Conservation (phyloP, 2,329 filamentous ascomycete species). For the Plectosphaerella sp. region DNA sequence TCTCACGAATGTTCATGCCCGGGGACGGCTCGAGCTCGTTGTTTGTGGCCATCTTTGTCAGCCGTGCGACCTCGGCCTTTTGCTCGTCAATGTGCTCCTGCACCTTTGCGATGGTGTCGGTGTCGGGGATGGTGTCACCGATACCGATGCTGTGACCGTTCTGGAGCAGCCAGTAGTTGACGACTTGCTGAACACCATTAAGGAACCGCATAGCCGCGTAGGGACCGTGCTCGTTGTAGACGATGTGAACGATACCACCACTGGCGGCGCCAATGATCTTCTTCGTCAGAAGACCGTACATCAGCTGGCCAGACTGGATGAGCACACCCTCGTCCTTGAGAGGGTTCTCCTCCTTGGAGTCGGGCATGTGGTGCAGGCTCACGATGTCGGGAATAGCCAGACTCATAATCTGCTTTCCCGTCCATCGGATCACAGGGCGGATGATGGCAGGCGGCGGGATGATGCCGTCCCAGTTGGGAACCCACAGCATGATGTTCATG, state of each 20-base stretch:
- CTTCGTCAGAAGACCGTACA: slow-evolving; percentile 89
- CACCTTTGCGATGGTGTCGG: slow-evolving; percentile 76
- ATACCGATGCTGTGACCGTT: slow-evolving; percentile 98
- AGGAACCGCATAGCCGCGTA: slow-evolving; percentile 89
- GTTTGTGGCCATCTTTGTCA: slow-evolving; percentile 74
- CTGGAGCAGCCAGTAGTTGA: slow-evolving; percentile 96
- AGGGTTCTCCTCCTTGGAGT: slow-evolving; percentile 54
- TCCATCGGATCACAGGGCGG: slow-evolving; percentile 91
- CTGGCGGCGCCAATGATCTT: slow-evolving; percentile 87
- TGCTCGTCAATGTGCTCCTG: slow-evolving; percentile 75
- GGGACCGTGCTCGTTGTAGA: slow-evolving; percentile 90
- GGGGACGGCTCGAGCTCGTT: slow-evolving; percentile 89
- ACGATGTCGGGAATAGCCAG: slow-evolving; percentile 85
- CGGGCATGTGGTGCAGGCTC: slow-evolving; percentile 68
- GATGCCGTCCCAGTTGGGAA: slow-evolving; percentile 94
- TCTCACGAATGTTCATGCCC: slow-evolving; percentile 98
- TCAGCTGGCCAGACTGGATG: slow-evolving; percentile 80
- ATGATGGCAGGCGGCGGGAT: slow-evolving; percentile 91
- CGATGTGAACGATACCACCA: slow-evolving; percentile 90
- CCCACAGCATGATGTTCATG: slow-evolving; percentile 97
- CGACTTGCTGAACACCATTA: slow-evolving; percentile 89
- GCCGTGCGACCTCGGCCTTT: slow-evolving; percentile 73
- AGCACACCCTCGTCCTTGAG: slow-evolving; percentile 73
- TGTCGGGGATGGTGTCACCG: slow-evolving; percentile 93
- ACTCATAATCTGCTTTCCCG: slow-evolving; percentile 95